Evolutionary conservation across 352 stramenopile genomes (phyloP).

Genomic region (Phytopythium kandeliae): DNA sequence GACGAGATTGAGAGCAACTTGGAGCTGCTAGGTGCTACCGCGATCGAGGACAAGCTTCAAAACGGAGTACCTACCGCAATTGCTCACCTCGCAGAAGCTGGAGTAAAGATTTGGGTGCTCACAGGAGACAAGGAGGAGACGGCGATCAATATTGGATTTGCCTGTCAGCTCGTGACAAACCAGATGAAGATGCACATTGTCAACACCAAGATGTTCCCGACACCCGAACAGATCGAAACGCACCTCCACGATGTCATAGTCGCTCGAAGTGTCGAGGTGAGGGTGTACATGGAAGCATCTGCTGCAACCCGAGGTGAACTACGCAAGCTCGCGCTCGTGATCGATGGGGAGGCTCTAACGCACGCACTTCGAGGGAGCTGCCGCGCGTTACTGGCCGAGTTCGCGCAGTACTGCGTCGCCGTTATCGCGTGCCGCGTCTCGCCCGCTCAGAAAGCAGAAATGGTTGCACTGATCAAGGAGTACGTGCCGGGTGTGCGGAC

Average conservation of each 20-base stretch:
- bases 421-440: slow-evolving; percentile 87
- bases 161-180: slow-evolving; percentile 83
- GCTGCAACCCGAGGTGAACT: slow-evolving; percentile 33
- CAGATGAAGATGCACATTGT: slow-evolving; percentile 73
- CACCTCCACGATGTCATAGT: slow-evolving; percentile 44
- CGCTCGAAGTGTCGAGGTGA: slow-evolving; percentile 35
- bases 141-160: slow-evolving; percentile 93
- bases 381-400: slow-evolving; percentile 43
- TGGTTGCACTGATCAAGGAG: slow-evolving; percentile 80
- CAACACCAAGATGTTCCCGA: slow-evolving; percentile 50
- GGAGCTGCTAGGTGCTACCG: slow-evolving; percentile 84
- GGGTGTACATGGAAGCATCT: slow-evolving; percentile 38
- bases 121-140: slow-evolving; percentile 95
- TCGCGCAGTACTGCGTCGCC: slow-evolving; percentile 79
- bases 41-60: slow-evolving; percentile 94
- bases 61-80: slow-evolving; percentile 88
- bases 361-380: slow-evolving; percentile 40
- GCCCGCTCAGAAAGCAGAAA: slow-evolving; percentile 81
- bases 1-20: slow-evolving; percentile 81
- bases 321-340: slow-evolving; percentile 63
- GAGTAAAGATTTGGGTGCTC: slow-evolving; percentile 93
- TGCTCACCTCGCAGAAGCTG: slow-evolving; percentile 69
- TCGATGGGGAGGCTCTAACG: slow-evolving; percentile 72
- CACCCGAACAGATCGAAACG: slow-evolving; percentile 34
- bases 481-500: slow-evolving; percentile 66